phyloP scores from a whole-genome alignment of 495 filamentous ascomycete genomes.

The Tuber brumale region DNA sequence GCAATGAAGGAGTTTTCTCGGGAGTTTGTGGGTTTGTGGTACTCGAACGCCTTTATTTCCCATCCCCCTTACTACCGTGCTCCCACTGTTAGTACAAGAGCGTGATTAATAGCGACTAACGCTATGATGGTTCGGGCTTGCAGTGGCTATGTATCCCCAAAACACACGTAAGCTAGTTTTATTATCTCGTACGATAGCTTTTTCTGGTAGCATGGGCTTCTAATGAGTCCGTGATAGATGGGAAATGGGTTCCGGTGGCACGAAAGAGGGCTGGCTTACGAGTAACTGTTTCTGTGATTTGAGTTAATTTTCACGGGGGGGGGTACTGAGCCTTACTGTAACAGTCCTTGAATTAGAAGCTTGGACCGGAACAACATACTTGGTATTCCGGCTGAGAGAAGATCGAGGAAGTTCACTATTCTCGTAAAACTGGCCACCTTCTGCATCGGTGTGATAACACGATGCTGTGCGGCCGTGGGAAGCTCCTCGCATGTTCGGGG shows the following conservation, averaged over 20 bases:
- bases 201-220: slow-evolving; percentile 14
- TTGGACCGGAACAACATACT: slow-evolving; percentile 70
- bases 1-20: slow-evolving; percentile 77
- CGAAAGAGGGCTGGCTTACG: slow-evolving; percentile 43
- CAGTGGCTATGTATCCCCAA: slow-evolving; percentile 46
- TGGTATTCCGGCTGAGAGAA: slow-evolving; percentile 65
- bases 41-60: neutral
- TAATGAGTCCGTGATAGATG: slow-evolving; percentile 38
- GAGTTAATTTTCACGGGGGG: slow-evolving; percentile 9
- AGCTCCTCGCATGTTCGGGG: slow-evolving; percentile 56
- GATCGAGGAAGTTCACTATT: slow-evolving; percentile 69
- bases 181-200: neutral
- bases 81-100: neutral
- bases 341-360: slow-evolving; percentile 75
- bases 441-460: slow-evolving; percentile 68
- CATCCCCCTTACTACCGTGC: neutral
- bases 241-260: slow-evolving; percentile 46
- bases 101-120: neutral
- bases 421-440: slow-evolving; percentile 67
- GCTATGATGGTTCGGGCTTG: neutral
- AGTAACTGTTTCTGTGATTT: slow-evolving; percentile 9
- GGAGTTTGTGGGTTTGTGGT: slow-evolving; percentile 47
- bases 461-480: slow-evolving; percentile 55
- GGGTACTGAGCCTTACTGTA: slow-evolving; percentile 8
- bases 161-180: slow-evolving; percentile 31